phyloP scores from a whole-genome alignment of 805 yeast genomes.

The Tetrapisispora phaffii region DNA sequence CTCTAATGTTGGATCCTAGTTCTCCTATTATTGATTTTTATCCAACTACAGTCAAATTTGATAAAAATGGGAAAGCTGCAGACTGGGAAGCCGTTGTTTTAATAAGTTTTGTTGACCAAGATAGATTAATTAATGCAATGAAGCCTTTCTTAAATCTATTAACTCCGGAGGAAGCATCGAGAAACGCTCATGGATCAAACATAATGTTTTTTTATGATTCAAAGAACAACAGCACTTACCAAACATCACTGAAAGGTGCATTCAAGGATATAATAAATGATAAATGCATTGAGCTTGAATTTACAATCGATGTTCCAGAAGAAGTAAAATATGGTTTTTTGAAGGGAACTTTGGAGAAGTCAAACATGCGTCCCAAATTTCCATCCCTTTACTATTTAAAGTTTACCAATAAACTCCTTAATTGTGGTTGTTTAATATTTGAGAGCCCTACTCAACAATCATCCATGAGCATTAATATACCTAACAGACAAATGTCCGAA shows the following conservation, averaged over 20 bases:
- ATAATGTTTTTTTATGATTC: conserved; percentile 65
- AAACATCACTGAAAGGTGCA: conserved; percentile 64
- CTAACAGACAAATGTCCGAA: conserved; percentile 39
- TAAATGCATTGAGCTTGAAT: conserved; percentile 59
- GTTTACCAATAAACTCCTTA: conserved; percentile 41
- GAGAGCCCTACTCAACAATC: conserved; percentile 76
- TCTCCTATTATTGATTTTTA: conserved; percentile 88
- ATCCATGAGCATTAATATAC: conserved; percentile 60
- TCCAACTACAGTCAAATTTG: conserved; percentile 79
- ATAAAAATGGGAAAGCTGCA: conserved; percentile 89
- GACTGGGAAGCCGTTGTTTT: conserved; percentile 97
- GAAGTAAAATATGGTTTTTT: conserved; percentile 45
- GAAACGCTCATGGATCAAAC: conserved; percentile 70
- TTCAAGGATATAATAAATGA: conserved; percentile 69
- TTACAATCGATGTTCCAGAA: conserved; percentile 35
- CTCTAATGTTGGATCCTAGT: conserved; percentile 71
- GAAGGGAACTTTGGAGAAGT: conserved; percentile 58
- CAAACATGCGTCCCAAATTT: conserved; percentile 71
- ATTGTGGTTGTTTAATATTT: conserved; percentile 64
- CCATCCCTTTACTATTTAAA: conserved; percentile 72
- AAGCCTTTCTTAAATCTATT: conserved; percentile 52
- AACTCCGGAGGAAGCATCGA: conserved; percentile 54
- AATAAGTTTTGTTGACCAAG: conserved; percentile 82
- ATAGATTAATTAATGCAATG: conserved; percentile 63
- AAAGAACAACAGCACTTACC: conserved; percentile 54